Base-by-base conservation (phyloP, 257 asterid species). In the Solanum raphanifolium region DNA sequence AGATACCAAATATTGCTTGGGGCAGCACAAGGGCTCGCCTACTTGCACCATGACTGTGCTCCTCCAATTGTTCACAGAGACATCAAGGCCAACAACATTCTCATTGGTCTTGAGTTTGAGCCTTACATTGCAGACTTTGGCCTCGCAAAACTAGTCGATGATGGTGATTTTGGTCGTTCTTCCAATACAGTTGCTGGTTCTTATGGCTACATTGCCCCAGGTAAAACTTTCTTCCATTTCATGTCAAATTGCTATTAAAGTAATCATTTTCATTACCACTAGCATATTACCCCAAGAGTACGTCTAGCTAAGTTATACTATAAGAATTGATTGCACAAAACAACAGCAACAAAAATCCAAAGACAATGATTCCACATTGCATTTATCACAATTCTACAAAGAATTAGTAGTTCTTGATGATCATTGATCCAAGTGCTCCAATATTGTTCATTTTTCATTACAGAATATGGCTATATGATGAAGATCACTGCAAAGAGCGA, bases 11-110 rank as follows among this genome's bases (percentile, higher is more conserved):
- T 92, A 73, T 85, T 92, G 87, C 86, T 92, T 12, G 94, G 94
- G 12, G 91, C 93, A 52, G 94, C 94, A 0, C 89, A 92, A 87
- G 94, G 94, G 31, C 86, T 92, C 52, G 88, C 91, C 4, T 92
- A 92, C 87, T 82, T 92, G 52, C 94, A 92, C 92, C 94, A 92
- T 86, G 94, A 88, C 81, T 92, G 94, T 87, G 90, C 87, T 62
- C 94, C 94, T 75, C 94, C 94, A 15, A 92, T 92, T 76, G 92
- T 90, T 84, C 94, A 92, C 36, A 85, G 94, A 89, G 94, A 92
- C 87, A 92, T 92, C 65, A 92, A 92, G 91, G 93, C 94, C 87
- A 92, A 92, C 76, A 92, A 92, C 87, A 92, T 92, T 76, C 94
- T 92, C 79, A 89, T 92, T 36, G 94, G 94, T 21, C 93, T 90